These are phyloP conservation scores for Rhizopogon parksii DNA, from an alignment of 1,284 basidiomycete species.

Conservation along the genomic window DNA sequence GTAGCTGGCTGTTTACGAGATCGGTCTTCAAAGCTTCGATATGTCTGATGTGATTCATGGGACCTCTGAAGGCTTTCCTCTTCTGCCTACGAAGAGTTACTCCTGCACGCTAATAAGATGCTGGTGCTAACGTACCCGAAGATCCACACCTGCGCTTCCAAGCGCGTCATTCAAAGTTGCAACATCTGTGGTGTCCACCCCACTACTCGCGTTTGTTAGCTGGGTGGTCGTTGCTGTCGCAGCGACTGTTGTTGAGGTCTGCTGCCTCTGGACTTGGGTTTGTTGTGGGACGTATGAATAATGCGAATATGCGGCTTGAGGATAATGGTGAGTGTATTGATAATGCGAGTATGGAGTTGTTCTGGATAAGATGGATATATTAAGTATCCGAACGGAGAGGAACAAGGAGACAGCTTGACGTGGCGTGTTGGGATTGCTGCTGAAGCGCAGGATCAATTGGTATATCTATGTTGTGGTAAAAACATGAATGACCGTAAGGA, in stretches of 20 bases:
- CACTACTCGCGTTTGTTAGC: constrained; percentile 21
- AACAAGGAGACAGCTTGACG: constrained; percentile 27
- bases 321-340: constrained; percentile 46
- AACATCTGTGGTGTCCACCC: constrained; percentile 58
- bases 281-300: constrained; percentile 41
- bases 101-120: background rate
- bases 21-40: constrained; percentile 63
- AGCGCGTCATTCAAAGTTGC: constrained; percentile 75
- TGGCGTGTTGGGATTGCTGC: constrained; percentile 46
- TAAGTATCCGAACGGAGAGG: constrained; percentile 5
- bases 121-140: constrained; percentile 44
- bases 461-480: constrained; percentile 38
- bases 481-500: background rate
- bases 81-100: constrained; percentile 49
- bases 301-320: constrained; percentile 45
- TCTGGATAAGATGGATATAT: constrained; percentile 19
- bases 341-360: constrained; percentile 39
- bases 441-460: constrained; percentile 66
- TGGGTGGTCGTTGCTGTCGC: constrained; percentile 17
- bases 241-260: constrained; percentile 17
- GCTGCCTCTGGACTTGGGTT: constrained; percentile 26
- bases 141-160: constrained; percentile 76
- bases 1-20: constrained; percentile 61
- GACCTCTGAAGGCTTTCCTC: constrained; percentile 69
- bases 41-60: constrained; percentile 52